Evolutionary conservation across 2,329 filamentous ascomycete species (phyloP), one percentile per base, ranked within the genome.

Genomic region (Xylariaceae sp.): DNA sequence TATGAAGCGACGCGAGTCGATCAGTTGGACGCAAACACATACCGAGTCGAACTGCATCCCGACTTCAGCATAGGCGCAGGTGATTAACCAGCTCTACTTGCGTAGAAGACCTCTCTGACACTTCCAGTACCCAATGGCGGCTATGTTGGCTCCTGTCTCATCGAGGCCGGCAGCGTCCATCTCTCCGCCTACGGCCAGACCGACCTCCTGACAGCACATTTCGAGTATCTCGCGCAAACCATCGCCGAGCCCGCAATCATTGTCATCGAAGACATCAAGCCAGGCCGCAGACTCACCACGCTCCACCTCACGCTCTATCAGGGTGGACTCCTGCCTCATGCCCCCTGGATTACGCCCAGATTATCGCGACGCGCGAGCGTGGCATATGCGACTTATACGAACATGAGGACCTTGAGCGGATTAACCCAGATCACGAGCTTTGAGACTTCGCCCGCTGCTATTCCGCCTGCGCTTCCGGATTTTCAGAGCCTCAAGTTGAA

Each of bases 51-150:
- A 17, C 66, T 72, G 13, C 44, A 65, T 39, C 37, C 47, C 1
- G 42, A 45, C 49, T 71, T 56, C 44, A 66, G 68, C 56, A 62
- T 71, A 17, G 66, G 68, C 15, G 56, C 66, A 51, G 69, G 70
- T 70, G 13, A n/a, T 37, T 18, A 8, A 42, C 7, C 3, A 13
- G 5, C 8, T 3, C 8, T 42, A 13, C 37, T 42, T 9, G 37
- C 11, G 8, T 42, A 42, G 37, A 42, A 13, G 3, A 2, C 37
- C 3, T 42, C 37, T 18, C 37, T 42, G 11, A 42, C 6, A 10
- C 8, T 42, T 42, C 18, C 53, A 71, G 70, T 71, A 50, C 66
- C 65, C 3, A 67, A 72, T 51, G 69, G 69, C 11, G 69, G 70
- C 6, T 71, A 70, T 47, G 56, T 59, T 0, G 64, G 51, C 0